Conservation (phyloP, 108 stramenopile species). For the Nitzschia sp. region DNA sequence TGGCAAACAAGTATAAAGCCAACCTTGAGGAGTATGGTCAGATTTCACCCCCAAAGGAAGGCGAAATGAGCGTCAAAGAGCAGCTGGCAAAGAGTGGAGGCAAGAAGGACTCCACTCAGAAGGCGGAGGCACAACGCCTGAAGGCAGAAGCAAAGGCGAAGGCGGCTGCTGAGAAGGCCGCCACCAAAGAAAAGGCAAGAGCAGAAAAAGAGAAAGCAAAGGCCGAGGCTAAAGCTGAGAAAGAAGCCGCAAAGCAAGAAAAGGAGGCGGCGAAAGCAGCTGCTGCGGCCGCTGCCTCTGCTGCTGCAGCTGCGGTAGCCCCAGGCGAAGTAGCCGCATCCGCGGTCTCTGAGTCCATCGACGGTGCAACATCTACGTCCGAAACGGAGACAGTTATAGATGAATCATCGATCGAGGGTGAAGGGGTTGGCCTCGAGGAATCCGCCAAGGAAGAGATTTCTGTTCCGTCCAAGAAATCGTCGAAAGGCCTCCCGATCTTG, state of each 20-base stretch:
- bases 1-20: slow-evolving; percentile 29
- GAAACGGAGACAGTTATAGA: not conserved
- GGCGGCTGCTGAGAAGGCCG: slow-evolving; percentile 42
- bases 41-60: slow-evolving; percentile 45
- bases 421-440: not conserved
- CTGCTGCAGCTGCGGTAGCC: slow-evolving; percentile 26
- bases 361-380: not conserved
- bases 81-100: slow-evolving; percentile 33
- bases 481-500: slow-evolving; percentile 35
- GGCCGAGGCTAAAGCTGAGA: slow-evolving; percentile 30
- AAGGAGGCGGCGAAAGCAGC: slow-evolving; percentile 47
- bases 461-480: not conserved
- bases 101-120: slow-evolving; percentile 14
- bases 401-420: not conserved
- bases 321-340: slow-evolving; percentile 8
- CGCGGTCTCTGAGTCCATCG: slow-evolving; percentile 5
- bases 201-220: slow-evolving; percentile 34
- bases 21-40: slow-evolving; percentile 58
- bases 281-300: slow-evolving; percentile 30
- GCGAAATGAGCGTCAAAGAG: slow-evolving; percentile 52
- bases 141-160: slow-evolving; percentile 47
- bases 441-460: not conserved
- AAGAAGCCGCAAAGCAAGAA: slow-evolving; percentile 32
- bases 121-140: slow-evolving; percentile 26
- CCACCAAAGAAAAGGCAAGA: slow-evolving; percentile 35